These are phyloP conservation scores for Malania oleifera DNA, from an alignment of 164 flowering plant species.

Conservation along the genomic window DNA sequence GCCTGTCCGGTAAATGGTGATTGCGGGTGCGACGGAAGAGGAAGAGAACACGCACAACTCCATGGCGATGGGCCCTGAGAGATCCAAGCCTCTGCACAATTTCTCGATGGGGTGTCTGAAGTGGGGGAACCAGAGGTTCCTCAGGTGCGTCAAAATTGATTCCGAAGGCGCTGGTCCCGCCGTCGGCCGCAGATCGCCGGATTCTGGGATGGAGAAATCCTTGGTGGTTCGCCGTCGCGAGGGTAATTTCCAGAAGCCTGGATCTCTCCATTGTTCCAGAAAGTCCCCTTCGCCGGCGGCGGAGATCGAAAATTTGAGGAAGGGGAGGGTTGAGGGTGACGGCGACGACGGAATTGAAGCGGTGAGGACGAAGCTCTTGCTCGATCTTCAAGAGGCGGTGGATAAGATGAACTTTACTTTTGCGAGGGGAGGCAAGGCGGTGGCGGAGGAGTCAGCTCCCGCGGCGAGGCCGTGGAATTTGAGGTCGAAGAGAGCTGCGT, in stretches of 20 bases:
- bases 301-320: no score
- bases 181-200: conserved; percentile 24
- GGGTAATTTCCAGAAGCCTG: not conserved
- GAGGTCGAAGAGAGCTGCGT: conserved; percentile 62
- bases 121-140: conserved; percentile 62
- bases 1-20: conserved; percentile 28
- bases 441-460: conserved; percentile 7
- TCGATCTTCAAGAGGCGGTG: conserved; percentile 51
- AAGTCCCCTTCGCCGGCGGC: no score
- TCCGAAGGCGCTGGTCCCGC: conserved; percentile 11
- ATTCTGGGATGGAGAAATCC: conserved; percentile 1
- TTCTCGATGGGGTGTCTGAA: conserved; percentile 50
- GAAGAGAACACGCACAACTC: conserved; percentile 1
- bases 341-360: conserved; percentile 50
- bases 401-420: conserved; percentile 46
- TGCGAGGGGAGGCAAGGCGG: conserved; percentile 23
- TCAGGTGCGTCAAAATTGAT: conserved; percentile 48
- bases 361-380: conserved; percentile 49
- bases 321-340: conserved; percentile 4
- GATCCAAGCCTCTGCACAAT: conserved; percentile 65
- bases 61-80: conserved; percentile 34
- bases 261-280: conserved; percentile 6
- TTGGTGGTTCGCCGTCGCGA: not conserved
- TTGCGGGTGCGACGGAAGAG: conserved; percentile 10
- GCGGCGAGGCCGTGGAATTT: conserved; percentile 64